phyloP scores from a whole-genome alignment of 2,329 filamentous ascomycete species.

The Colletotrichum sp. region DNA sequence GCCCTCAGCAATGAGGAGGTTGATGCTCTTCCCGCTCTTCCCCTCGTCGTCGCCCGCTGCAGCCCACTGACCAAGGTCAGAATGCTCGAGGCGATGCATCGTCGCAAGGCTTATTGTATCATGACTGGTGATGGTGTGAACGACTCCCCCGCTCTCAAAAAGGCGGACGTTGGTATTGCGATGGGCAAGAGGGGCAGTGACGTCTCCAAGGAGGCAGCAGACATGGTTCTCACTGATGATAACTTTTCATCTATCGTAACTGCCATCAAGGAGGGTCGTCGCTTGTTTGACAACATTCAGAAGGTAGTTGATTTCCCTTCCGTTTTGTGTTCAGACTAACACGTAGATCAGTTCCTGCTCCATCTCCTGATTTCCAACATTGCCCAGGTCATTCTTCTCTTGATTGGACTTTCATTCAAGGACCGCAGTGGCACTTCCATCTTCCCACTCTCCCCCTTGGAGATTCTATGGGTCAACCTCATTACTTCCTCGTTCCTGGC shows the following conservation, averaged over 20 bases:
- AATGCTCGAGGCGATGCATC: slow-evolving; percentile 76
- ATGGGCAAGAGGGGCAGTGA: slow-evolving; percentile 76
- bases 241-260: slow-evolving; percentile 84
- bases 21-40: slow-evolving; percentile 64
- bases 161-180: slow-evolving; percentile 77
- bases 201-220: slow-evolving; percentile 80
- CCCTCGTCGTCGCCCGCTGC: slow-evolving; percentile 72
- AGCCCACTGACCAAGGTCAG: slow-evolving; percentile 76
- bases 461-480: slow-evolving; percentile 80
- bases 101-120: slow-evolving; percentile 70
- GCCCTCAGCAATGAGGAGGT: slow-evolving; percentile 66
- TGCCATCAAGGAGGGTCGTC: slow-evolving; percentile 73
- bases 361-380: slow-evolving; percentile 74
- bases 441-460: slow-evolving; percentile 73
- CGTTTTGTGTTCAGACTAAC: background rate
- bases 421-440: slow-evolving; percentile 64
- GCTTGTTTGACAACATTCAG: slow-evolving; percentile 76
- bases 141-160: slow-evolving; percentile 74
- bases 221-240: slow-evolving; percentile 88
- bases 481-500: slow-evolving; percentile 75
- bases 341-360: slow-evolving; percentile 54
- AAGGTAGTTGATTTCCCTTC: slow-evolving; percentile 55
- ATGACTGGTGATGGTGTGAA: slow-evolving; percentile 82
- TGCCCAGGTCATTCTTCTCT: slow-evolving; percentile 71
- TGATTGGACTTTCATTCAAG: slow-evolving; percentile 74